Evolutionary conservation across 257 asterid genomes (phyloP).

Genomic region (Plantago ovata): DNA sequence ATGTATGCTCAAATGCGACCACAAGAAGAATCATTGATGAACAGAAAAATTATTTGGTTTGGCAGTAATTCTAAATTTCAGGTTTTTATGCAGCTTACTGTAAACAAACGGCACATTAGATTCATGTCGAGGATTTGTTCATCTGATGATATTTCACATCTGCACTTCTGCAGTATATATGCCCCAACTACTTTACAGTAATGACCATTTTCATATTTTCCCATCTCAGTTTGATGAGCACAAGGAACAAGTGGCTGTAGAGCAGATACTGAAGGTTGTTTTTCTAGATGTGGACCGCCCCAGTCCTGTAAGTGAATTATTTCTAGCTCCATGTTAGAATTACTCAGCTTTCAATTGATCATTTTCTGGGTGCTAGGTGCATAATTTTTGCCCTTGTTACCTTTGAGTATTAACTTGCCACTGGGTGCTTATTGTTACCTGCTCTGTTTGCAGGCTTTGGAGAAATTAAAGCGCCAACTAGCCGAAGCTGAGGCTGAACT

Average conservation of each 20-base stretch:
- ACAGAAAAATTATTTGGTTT: no score
- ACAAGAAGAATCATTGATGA: no score
- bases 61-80: no score
- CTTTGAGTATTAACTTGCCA: background rate
- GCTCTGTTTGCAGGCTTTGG: slow-evolving; percentile 21
- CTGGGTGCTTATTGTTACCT: background rate
- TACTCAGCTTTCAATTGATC: background rate
- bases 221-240: slow-evolving; percentile 81
- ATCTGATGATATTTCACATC: no score
- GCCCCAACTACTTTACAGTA: background rate
- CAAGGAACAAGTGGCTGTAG: slow-evolving; percentile 85
- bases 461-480: slow-evolving; percentile 51
- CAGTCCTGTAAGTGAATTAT: slow-evolving; percentile 55
- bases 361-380: background rate
- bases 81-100: no score
- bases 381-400: background rate
- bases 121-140: no score
- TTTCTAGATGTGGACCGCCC: slow-evolving; percentile 80
- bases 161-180: background rate
- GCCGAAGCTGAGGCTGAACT: slow-evolving; percentile 73
- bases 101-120: no score
- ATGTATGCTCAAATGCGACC: no score
- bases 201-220: slow-evolving; percentile 18
- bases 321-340: slow-evolving; percentile 2
- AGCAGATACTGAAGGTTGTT: slow-evolving; percentile 82